A percentile compares a stretch with the other conserved stretches of the same genome.
phyloP scores from a whole-genome alignment of 2,329 filamentous ascomycete genomes.

The Claviceps capensis region DNA sequence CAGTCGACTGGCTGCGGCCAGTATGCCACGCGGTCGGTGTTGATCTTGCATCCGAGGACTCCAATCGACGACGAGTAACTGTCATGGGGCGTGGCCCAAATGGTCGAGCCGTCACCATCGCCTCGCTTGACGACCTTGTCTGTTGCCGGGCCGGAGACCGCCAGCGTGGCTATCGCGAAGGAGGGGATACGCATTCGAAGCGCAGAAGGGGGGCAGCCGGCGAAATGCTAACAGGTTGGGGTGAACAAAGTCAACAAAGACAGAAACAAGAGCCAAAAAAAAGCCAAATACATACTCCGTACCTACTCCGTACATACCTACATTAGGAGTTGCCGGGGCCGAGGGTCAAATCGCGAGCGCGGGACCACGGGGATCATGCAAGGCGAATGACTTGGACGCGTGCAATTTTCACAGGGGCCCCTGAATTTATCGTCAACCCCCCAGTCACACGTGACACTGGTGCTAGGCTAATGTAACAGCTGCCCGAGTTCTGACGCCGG shows the following conservation, averaged over 20 bases:
- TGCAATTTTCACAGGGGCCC: no score
- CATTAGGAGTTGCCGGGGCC: no score
- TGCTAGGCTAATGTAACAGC: background rate
- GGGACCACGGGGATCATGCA: no score
- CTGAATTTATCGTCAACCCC: no score
- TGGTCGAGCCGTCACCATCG: slow-evolving; percentile 7
- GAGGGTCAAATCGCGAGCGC: no score
- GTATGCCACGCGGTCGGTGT: slow-evolving; percentile 47
- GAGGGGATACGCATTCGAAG: background rate
- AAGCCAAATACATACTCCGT: no score
- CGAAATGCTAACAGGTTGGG: no score
- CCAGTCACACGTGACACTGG: no score
- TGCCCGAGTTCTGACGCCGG: background rate
- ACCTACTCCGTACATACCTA: no score
- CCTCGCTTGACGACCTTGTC: slow-evolving; percentile 2
- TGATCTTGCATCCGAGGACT: slow-evolving; percentile 46
- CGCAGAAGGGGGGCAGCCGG: background rate
- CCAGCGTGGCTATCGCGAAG: background rate
- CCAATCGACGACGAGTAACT: slow-evolving; percentile 44
- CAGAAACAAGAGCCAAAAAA: background rate
- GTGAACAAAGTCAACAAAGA: background rate
- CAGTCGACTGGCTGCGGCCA: slow-evolving; percentile 43
- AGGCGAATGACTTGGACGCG: no score
- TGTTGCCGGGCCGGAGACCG: background rate
- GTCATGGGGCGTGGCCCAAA: slow-evolving; percentile 38